Evolutionary conservation across 1,284 basidiomycete genomes (phyloP), one percentile per base, ranked within the genome.

Genomic region (Pyrrhoderma noxium): DNA sequence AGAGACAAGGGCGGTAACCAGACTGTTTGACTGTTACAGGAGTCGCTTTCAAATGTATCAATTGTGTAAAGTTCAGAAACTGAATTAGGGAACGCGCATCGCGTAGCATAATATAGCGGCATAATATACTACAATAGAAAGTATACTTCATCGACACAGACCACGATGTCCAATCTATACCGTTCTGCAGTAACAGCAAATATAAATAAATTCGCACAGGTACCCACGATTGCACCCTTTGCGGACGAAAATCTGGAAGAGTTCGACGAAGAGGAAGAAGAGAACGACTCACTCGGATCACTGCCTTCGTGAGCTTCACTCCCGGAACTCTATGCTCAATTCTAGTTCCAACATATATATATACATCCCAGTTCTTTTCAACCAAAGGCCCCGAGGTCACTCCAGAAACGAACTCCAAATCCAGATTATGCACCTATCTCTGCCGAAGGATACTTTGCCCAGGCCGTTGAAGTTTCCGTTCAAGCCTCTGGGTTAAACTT

Each of bases 401-500:
- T 31, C 56, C 22, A 43, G 57, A 71, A 65, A 31, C 59, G 60
- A 19, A 50, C 62, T 0, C 76, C 80, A 0, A 83, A 82, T 60
- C 73, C 77, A 0, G 74, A 76, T 8, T 82, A 78, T 57, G 60
- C 81, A 0, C 89, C 92, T 0, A 75, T 94, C 40, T 90, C 86
- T 27, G 87, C 88, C 0, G 69, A 78, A 7, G 70, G 70, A 0
- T 93, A 78, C 71, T 94, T 94, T 63, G 66, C 72, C 0, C 79
- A 89, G 56, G 90, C 92, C 1, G 69, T 83, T 5, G 82, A 90
- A 60, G 82, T 94, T 27, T 62, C 74, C 0, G 79, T 91, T 14
- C 73, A 79, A 1, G 63, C 69, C 23, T 77, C 77, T 19, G 75
- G 71, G 34, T 75, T 89, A 3, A 79, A 84, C 45, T 78, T 82